Evolutionary conservation across 345 rosid species (phyloP).

Genomic region (Geranium rotundifolium): DNA sequence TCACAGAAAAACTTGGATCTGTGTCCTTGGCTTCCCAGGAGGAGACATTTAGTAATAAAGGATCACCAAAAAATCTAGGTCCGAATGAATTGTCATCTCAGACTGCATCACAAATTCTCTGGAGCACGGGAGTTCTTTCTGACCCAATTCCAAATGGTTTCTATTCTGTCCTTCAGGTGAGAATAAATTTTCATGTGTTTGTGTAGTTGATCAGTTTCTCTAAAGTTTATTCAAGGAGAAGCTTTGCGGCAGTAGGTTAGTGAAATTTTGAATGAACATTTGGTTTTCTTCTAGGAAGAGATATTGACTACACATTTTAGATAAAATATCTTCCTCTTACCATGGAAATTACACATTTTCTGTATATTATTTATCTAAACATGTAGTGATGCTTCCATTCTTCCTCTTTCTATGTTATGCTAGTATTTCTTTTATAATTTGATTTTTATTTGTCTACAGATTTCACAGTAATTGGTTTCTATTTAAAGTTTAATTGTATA

Average conservation of each 20-base stretch:
- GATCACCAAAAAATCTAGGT: conserved; percentile 50
- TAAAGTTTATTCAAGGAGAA: not conserved
- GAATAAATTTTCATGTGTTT: conserved; percentile 5
- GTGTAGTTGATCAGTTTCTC: not conserved
- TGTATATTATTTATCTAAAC: not conserved
- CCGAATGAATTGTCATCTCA: conserved; percentile 49
- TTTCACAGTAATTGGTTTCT: not conserved
- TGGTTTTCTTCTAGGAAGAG: too few relatives aligned
- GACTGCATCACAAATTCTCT: conserved; percentile 78
- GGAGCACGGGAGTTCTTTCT: conserved; percentile 81
- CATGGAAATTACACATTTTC: not conserved
- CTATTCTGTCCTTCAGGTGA: conserved; percentile 70
- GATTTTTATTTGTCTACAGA: not conserved
- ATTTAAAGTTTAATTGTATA: not conserved
- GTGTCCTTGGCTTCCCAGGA: conserved; percentile 66
- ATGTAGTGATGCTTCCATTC: not conserved
- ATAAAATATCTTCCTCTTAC: too few relatives aligned
- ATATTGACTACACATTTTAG: too few relatives aligned
- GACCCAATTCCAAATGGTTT: conserved; percentile 86
- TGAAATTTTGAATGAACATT: too few relatives aligned
- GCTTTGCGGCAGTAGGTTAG: too few relatives aligned
- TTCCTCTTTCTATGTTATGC: not conserved
- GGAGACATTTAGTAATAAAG: conserved; percentile 40
- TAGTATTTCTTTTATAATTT: not conserved
- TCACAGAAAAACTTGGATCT: conserved; percentile 62